phyloP scores from a whole-genome alignment of 768 basidiomycete species.

The Tephrocybe sp. region DNA sequence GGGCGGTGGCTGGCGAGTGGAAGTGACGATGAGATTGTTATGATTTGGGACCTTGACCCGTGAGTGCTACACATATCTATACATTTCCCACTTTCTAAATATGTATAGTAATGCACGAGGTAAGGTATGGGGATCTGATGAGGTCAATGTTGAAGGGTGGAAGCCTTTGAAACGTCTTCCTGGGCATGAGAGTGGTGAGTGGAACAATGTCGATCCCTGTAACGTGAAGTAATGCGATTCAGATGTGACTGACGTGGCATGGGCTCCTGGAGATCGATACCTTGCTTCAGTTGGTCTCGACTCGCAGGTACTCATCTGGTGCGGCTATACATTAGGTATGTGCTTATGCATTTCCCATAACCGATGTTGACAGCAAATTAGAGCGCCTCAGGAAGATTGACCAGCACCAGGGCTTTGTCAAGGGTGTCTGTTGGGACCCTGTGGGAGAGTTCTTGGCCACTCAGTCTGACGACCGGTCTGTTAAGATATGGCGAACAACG shows the following conservation, averaged over 20 bases:
- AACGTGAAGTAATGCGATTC: constrained; percentile 7
- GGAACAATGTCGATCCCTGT: neutral
- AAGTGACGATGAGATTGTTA: constrained; percentile 91
- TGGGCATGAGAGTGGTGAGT: constrained; percentile 90
- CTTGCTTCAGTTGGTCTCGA: constrained; percentile 94
- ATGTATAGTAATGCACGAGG: constrained; percentile 65
- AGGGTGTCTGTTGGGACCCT: constrained; percentile 98
- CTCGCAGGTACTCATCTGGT: constrained; percentile 90
- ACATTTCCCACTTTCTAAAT: constrained; percentile 5
- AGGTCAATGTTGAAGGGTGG: constrained; percentile 97
- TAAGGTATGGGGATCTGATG: constrained; percentile 91
- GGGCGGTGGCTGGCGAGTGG: constrained; percentile 95
- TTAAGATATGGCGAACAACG: constrained; percentile 94
- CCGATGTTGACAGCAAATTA: constrained; percentile 28
- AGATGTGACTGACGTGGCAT: constrained; percentile 96
- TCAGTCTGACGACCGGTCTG: constrained; percentile 92
- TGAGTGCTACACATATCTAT: constrained; percentile 39
- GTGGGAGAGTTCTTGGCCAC: constrained; percentile 98
- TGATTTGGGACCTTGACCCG: constrained; percentile 98
- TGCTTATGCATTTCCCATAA: constrained; percentile 18
- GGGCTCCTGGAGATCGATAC: constrained; percentile 90
- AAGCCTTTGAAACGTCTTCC: constrained; percentile 89
- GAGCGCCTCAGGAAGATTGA: constrained; percentile 83
- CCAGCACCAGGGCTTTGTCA: constrained; percentile 93
- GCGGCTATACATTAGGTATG: constrained; percentile 83